Base-by-base conservation (phyloP, 352 stramenopile species). In the Phytophthora vignae region DNA sequence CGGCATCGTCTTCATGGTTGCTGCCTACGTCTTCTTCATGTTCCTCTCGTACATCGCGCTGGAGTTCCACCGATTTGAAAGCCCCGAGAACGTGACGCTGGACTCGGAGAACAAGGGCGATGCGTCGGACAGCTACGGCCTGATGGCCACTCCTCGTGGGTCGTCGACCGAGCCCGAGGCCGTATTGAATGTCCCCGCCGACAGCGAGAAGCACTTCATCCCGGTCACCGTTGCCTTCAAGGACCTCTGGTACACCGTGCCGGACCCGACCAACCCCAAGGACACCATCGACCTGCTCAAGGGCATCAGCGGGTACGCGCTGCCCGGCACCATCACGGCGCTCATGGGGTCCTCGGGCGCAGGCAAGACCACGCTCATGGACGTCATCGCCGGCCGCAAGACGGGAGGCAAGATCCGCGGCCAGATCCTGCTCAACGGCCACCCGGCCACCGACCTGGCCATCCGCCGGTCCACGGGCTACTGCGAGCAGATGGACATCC, bases 391-490 rank as follows among this genome's bases (percentile, higher is more conserved):
- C 27, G 27, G 27, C 4, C 27, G 27, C 27, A 31, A 31, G 27
- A 31, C 27, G 4, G 27, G 27, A 31, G 27, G 27, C 27, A 5
- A 31, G 27, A 31, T 31, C 3, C 27, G 27, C 4, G 27, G 27
- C 6, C 4, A 31, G 7, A 31, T 31, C 27, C 27, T 73, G 40
- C 57, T 68, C 27, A 64, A 98, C 76, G 96, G 96, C 46, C 79
- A 95, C 67, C 65, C 74, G 15, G 67, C 67, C 8, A 69, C 48
- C 4, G 67, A 73, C 27, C 31, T 73, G 0, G 67, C 67, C 11
- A 69, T 73, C 17, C 67, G 67, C 14, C 59, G 67, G 0, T 73
- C 52, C 52, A 73, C 67, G 14, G 67, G 67, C 11, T 73, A 73
- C 67, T 73, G 67, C n/a, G 67, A 73, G 25, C 67, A 73, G n/a